Conservation (phyloP, 2,329 filamentous ascomycete genomes). For the Monascus ruber region DNA sequence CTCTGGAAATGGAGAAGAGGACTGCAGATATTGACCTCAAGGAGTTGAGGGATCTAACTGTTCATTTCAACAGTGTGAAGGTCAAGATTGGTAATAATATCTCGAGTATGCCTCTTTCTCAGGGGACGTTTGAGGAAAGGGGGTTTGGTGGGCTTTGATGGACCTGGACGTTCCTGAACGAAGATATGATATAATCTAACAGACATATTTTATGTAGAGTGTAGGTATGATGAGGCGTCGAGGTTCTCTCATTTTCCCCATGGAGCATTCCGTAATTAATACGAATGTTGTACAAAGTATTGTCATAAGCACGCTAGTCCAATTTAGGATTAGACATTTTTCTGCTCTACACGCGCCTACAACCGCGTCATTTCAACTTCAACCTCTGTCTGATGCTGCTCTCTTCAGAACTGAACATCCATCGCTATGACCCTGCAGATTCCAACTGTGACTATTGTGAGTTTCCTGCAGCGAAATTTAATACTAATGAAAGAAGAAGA, state of each 20-base stretch:
- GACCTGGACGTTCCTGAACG: too few species aligned
- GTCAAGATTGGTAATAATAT: constrained; percentile 65
- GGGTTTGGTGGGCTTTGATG: constrained; percentile 7
- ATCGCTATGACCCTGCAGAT: constrained; percentile 9
- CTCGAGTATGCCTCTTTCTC: constrained; percentile 19
- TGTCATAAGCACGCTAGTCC: too few species aligned
- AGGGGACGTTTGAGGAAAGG: constrained; percentile 3
- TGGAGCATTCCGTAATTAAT: not conserved
- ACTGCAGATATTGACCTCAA: constrained; percentile 13
- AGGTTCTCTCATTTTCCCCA: not conserved
- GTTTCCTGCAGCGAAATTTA: not conserved
- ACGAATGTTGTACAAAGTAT: too few species aligned
- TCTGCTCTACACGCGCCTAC: too few species aligned
- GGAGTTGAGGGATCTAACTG: constrained; percentile 30
- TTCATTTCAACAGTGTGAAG: constrained; percentile 54
- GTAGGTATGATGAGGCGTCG: too few species aligned
- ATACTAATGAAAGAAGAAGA: too few species aligned
- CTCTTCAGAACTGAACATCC: constrained; percentile 4
- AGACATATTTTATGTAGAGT: too few species aligned
- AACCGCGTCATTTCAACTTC: not conserved
- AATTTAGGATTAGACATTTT: not conserved
- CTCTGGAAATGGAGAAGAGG: constrained; percentile 28
- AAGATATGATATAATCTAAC: too few species aligned
- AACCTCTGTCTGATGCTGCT: constrained; percentile 1
- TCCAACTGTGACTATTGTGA: constrained; percentile 26